These are phyloP conservation scores for Exophiala sp. DNA, from an alignment of 2,329 filamentous ascomycete species.

Conservation along the genomic window DNA sequence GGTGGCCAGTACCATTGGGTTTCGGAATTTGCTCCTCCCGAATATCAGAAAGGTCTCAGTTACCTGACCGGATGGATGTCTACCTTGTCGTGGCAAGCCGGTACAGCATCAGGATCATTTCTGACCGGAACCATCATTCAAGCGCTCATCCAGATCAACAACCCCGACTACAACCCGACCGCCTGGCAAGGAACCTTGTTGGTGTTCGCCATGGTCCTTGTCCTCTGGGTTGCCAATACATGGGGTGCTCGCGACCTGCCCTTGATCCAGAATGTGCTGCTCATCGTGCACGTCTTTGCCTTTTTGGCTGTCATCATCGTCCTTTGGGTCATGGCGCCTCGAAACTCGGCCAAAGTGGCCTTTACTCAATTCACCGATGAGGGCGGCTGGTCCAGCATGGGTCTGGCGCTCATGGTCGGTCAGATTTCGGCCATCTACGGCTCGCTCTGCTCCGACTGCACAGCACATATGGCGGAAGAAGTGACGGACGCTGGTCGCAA, in stretches of 20 bases:
- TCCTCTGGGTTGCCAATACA: slow-evolving; percentile 42
- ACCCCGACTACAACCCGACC: slow-evolving; percentile 38
- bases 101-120: slow-evolving; percentile 44
- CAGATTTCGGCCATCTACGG: slow-evolving; percentile 35
- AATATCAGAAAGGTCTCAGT: slow-evolving; percentile 49
- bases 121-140: slow-evolving; percentile 47
- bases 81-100: slow-evolving; percentile 47
- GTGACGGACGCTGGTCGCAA: slow-evolving; percentile 43
- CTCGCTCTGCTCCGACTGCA: slow-evolving; percentile 30
- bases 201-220: slow-evolving; percentile 42
- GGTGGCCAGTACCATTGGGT: slow-evolving; percentile 46
- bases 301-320: slow-evolving; percentile 34
- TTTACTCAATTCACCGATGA: slow-evolving; percentile 37
- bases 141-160: slow-evolving; percentile 39
- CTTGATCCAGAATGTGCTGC: slow-evolving; percentile 35
- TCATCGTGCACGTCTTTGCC: slow-evolving; percentile 37
- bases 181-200: slow-evolving; percentile 48
- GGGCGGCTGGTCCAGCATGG: slow-evolving; percentile 37
- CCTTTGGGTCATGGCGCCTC: slow-evolving; percentile 34
- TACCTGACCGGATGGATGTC: slow-evolving; percentile 50
- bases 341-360: slow-evolving; percentile 30
- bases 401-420: slow-evolving; percentile 35
- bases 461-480: slow-evolving; percentile 44
- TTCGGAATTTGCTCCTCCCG: slow-evolving; percentile 47
- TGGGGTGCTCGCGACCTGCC: slow-evolving; percentile 34